phyloP scores from a whole-genome alignment of 148 eudicot species.

The Cornus suecica region DNA sequence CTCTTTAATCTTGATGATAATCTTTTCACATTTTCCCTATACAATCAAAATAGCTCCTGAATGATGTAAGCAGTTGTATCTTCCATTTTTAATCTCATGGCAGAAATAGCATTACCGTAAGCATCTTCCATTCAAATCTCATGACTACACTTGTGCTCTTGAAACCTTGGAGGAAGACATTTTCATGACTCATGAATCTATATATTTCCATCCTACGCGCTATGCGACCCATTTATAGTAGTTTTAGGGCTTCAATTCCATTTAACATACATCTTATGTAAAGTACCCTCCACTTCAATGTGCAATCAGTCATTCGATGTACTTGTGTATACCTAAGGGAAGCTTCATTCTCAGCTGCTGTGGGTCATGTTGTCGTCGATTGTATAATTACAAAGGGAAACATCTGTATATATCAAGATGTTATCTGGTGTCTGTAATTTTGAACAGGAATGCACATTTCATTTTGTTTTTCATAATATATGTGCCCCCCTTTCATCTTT shows the following conservation, averaged over 20 bases:
- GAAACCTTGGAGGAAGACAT: constrained; percentile 1
- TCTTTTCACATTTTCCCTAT: too few species aligned
- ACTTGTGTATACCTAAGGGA: background rate
- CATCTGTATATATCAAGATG: too few species aligned
- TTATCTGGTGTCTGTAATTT: too few species aligned
- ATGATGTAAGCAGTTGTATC: background rate
- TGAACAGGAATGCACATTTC: too few species aligned
- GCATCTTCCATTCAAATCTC: background rate
- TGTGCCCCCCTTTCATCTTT: too few species aligned
- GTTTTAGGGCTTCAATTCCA: background rate
- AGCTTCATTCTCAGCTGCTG: background rate
- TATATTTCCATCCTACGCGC: background rate
- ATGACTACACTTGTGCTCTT: background rate
- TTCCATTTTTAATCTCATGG: background rate
- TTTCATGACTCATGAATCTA: background rate
- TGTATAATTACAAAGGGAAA: background rate
- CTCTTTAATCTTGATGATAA: constrained; percentile 11
- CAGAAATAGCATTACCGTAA: background rate
- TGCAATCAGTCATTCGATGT: background rate
- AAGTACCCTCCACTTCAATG: background rate
- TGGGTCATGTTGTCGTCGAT: background rate
- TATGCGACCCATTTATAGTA: background rate
- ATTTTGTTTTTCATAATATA: too few species aligned
- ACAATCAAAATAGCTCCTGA: background rate
- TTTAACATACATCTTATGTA: background rate